Evolutionary conservation across 306 rosid genomes (phyloP), one percentile per base, ranked within the genome.

Genomic region (Crataegus laevigata): DNA sequence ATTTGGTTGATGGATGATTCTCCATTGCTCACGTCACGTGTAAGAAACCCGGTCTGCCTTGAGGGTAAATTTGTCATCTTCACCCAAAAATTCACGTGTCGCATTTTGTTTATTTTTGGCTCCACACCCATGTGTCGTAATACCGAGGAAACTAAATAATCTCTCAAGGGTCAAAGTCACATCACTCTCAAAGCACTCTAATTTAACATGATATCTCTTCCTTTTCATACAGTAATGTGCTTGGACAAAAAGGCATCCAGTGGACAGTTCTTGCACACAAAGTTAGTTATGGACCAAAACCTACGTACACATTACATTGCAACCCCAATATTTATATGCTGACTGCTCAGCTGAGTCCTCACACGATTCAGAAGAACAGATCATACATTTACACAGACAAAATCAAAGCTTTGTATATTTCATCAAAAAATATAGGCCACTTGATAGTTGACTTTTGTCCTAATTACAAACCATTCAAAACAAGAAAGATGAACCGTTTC

Each of bases 211-310:
- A 17, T 68, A 24, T 45, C 74, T 42, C 74, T 10, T 26, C 24
- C 34, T 5, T 19, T 19, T 45, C 73, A 22, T 26, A 18, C 58
- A 40, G 43, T 40, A 40, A 5, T 69, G 18, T 18, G 1, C 62
- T 54, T 69, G 61, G 19, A 29, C 15, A 28, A 21, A 52, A 70
- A 70, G 64, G 47, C 8, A 72, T 36, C 1, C 10, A 4, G 75
- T 72, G 66, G 66, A 72, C 34, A 13, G 52, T 55, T 72, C 64
- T 36, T 72, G 75, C 66, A 71, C 66, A 55, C 52, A 36, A 55
- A 32, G 75, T 42, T 55, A 14, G 5, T 45, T 47, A 47, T 14
- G 5, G 9, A 40, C 17, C 17, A 47, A 47, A 47, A 14, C 19
- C 7, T 47, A 15, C 52, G 7, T 15, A 50, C 74, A 19, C 58